Evolutionary conservation across 768 basidiomycete genomes (phyloP).

Genomic region (Austroboletus festivus): DNA sequence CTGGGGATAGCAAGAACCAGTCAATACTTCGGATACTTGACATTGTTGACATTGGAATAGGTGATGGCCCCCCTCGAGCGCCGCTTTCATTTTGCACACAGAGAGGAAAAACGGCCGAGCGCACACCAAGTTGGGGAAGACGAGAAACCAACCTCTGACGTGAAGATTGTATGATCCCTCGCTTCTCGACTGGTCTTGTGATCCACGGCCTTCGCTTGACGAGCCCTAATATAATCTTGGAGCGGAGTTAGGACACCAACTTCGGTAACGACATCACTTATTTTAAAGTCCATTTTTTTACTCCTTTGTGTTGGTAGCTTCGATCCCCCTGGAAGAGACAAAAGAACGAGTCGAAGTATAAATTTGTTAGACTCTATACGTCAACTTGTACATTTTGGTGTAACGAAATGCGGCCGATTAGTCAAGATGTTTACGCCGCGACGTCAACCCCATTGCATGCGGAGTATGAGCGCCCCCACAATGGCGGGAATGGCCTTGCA

Average conservation of each 20-base stretch:
- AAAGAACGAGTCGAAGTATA: neutral
- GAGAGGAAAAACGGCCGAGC: neutral
- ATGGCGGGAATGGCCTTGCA: conserved; percentile 69
- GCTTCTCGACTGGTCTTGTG: conserved; percentile 72
- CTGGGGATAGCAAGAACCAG: conserved; percentile 1
- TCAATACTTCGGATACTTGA: neutral
- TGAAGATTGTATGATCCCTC: conserved; percentile 1
- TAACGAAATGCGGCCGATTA: conserved; percentile 89
- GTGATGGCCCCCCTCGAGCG: conserved; percentile 4
- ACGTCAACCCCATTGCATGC: conserved; percentile 93
- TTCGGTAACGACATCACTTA: conserved; percentile 86
- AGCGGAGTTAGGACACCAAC: conserved; percentile 93
- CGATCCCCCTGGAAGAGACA: neutral
- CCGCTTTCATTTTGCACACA: neutral
- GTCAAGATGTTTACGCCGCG: conserved; percentile 88
- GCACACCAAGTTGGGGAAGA: neutral
- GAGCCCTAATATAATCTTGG: conserved; percentile 64
- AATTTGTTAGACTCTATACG: conserved; percentile 7
- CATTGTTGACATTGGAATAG: neutral
- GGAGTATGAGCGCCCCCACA: conserved; percentile 91
- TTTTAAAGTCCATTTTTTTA: conserved; percentile 47
- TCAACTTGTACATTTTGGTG: conserved; percentile 44
- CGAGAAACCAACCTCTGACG: neutral
- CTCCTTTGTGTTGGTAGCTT: conserved; percentile 1
- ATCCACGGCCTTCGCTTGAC: conserved; percentile 89